phyloP scores from a whole-genome alignment of 495 filamentous ascomycete species.

The Penicillium samsonianum region DNA sequence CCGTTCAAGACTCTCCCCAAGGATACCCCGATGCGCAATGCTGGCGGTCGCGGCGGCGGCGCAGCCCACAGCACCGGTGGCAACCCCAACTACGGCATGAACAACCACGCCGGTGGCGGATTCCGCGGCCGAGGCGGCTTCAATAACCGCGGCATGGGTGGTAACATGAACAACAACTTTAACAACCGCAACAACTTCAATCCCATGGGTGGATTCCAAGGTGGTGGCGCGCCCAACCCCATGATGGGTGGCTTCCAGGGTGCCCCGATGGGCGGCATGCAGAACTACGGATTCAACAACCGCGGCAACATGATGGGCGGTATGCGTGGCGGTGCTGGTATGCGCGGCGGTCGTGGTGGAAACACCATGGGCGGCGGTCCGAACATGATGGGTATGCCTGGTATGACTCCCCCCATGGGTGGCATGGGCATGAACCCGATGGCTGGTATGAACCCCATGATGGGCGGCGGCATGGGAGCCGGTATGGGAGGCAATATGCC shows the following conservation, averaged over 20 bases:
- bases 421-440: conserved; percentile 55
- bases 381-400: conserved; percentile 56
- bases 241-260: conserved; percentile 65
- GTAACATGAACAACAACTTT: conserved; percentile 40
- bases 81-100: conserved; percentile 22
- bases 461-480: conserved; percentile 18
- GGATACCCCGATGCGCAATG: conserved; percentile 76
- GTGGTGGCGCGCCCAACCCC: conserved; percentile 42
- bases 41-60: conserved; percentile 46
- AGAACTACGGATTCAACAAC: conserved; percentile 57
- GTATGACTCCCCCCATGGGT: conserved; percentile 52
- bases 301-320: conserved; percentile 65
- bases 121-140: conserved; percentile 53
- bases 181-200: conserved; percentile 56
- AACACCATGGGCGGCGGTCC: conserved; percentile 51
- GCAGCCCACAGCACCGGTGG: not conserved
- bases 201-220: conserved; percentile 55
- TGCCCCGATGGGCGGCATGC: conserved; percentile 57
- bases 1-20: conserved; percentile 93
- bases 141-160: conserved; percentile 41
- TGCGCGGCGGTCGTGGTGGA: conserved; percentile 70
- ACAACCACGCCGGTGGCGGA: conserved; percentile 30
- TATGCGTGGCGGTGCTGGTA: conserved; percentile 68
- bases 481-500: conserved; percentile 63
- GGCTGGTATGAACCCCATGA: conserved; percentile 37